Conservation (phyloP, 139 green algal genomes). For the Chlamydomonas incerta region DNA sequence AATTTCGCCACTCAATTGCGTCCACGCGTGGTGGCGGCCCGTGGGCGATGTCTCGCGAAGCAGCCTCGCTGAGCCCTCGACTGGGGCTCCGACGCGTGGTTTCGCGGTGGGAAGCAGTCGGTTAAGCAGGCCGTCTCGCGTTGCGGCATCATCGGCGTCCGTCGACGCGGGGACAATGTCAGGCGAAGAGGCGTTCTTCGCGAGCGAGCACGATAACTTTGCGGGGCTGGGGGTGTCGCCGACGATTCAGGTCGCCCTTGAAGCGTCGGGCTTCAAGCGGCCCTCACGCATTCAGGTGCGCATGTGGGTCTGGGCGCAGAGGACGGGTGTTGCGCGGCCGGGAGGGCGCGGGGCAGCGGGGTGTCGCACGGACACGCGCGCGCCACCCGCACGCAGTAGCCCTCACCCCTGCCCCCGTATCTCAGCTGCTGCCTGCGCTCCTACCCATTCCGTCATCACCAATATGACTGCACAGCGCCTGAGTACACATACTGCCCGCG, state of each 20-base stretch:
- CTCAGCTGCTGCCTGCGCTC: no score
- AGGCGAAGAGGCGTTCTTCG: conserved; percentile 65
- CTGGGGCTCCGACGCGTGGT: not conserved
- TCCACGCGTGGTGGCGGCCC: no score
- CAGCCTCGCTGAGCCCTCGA: not conserved
- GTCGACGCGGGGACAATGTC: not conserved
- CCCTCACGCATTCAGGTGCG: conserved; percentile 71
- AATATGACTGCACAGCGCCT: no score
- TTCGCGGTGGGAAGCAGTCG: not conserved
- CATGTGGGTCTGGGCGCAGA: no score
- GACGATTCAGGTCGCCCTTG: conserved; percentile 51
- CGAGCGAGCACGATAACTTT: conserved; percentile 52
- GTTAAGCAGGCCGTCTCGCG: not conserved
- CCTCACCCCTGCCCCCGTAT: no score
- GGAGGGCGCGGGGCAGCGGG: no score
- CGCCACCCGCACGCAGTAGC: no score
- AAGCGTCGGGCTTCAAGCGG: conserved; percentile 53
- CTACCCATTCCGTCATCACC: no score
- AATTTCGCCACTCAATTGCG: no score
- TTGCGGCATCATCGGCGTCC: not conserved
- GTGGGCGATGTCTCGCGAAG: not conserved
- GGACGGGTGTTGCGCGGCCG: no score
- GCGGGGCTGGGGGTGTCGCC: conserved; percentile 51
- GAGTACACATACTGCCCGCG: no score
- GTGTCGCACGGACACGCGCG: no score